Evolutionary conservation across 2,329 filamentous ascomycete species (phyloP).

Genomic region (Gnomoniopsis smithogilvyi): DNA sequence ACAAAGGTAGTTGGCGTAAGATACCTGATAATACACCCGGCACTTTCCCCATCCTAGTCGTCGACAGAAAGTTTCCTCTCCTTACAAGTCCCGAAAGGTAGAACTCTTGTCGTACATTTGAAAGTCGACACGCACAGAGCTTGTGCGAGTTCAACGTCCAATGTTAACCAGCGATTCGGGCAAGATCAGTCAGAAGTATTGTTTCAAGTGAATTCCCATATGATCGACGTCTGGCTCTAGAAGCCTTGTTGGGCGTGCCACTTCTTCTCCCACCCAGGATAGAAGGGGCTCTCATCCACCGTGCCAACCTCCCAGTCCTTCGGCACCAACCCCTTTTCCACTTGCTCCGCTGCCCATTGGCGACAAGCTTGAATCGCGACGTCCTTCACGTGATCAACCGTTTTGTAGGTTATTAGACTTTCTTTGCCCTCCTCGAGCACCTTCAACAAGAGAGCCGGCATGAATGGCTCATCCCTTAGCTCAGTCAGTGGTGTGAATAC

Average conservation of each 20-base stretch:
- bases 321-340: slow-evolving; percentile 35
- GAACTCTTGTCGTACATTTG: too few relatives aligned
- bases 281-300: slow-evolving; percentile 73
- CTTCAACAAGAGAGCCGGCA: slow-evolving; percentile 67
- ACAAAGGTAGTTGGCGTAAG: too few relatives aligned
- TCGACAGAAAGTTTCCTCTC: too few relatives aligned
- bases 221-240: neutral
- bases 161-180: neutral
- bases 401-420: slow-evolving; percentile 62
- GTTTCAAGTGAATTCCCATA: neutral
- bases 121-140: too few relatives aligned
- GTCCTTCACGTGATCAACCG: slow-evolving; percentile 76
- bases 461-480: slow-evolving; percentile 67
- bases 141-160: neutral
- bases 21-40: too few relatives aligned
- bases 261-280: slow-evolving; percentile 71
- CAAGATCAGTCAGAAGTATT: neutral
- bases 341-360: slow-evolving; percentile 63
- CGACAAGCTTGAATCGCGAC: slow-evolving; percentile 64
- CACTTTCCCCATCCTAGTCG: too few relatives aligned
- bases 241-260: slow-evolving; percentile 43
- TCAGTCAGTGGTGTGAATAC: slow-evolving; percentile 72
- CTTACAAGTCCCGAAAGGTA: too few relatives aligned
- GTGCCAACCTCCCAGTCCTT: slow-evolving; percentile 65
- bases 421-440: slow-evolving; percentile 60